These are phyloP conservation scores for Erodium chrysanthum DNA, from an alignment of 441 rosid genomes.

Conservation along the genomic window DNA sequence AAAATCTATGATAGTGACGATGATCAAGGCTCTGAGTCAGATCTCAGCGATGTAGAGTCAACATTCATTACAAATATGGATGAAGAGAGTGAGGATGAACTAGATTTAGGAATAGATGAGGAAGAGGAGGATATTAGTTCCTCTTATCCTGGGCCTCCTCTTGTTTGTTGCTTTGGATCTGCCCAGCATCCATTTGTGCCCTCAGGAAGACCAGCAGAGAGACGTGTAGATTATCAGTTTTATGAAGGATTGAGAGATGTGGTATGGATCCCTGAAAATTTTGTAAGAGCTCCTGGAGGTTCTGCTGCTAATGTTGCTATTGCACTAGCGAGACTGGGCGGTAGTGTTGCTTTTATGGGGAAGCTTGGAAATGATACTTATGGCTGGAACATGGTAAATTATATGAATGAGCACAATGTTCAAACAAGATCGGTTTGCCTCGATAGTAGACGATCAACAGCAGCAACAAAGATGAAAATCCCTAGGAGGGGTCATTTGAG, in stretches of 20 bases:
- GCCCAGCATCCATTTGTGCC: constrained; percentile 86
- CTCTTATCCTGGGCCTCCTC: constrained; percentile 87
- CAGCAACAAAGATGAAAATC: constrained; percentile 65
- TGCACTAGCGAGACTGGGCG: constrained; percentile 79
- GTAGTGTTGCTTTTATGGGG: constrained; percentile 89
- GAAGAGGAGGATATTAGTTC: constrained; percentile 56
- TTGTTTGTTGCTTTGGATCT: constrained; percentile 90
- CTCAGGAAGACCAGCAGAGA: constrained; percentile 73
- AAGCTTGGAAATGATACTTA: constrained; percentile 81
- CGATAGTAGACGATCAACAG: constrained; percentile 54
- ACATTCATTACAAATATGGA: constrained; percentile 25
- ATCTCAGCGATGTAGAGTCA: constrained; percentile 28
- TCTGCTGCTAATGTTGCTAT: constrained; percentile 72
- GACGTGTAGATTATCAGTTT: constrained; percentile 61
- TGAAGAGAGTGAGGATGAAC: constrained; percentile 50
- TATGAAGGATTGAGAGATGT: constrained; percentile 61
- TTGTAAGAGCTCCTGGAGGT: constrained; percentile 76
- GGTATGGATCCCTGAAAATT: constrained; percentile 59
- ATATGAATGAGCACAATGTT: constrained; percentile 57
- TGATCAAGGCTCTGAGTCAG: constrained; percentile 34
- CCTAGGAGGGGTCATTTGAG: constrained; percentile 64
- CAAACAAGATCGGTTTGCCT: constrained; percentile 65
- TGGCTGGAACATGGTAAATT: constrained; percentile 70
- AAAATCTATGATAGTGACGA: constrained; percentile 30
- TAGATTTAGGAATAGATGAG: constrained; percentile 44